Conservation (phyloP, 2,329 filamentous ascomycete species). For the Pseudogymnoascus sp. region DNA sequence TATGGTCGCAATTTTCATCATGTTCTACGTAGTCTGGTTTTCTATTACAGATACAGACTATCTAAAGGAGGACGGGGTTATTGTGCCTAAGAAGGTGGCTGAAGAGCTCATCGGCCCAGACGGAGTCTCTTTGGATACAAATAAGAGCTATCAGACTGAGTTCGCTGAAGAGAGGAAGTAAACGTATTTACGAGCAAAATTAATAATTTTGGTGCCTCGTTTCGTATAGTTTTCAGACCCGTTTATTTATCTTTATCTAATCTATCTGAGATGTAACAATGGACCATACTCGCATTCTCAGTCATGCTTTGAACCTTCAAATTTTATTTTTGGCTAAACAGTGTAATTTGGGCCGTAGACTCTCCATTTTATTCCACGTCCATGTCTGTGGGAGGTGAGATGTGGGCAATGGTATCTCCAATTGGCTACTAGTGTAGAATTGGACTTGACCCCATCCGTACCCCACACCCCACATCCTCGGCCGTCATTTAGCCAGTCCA, state of each 20-base stretch:
- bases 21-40: constrained; percentile 4
- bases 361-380: background rate
- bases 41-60: constrained; percentile 14
- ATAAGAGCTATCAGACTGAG: background rate
- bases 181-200: background rate
- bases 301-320: background rate
- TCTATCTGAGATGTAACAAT: too few relatives aligned
- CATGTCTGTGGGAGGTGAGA: background rate
- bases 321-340: background rate
- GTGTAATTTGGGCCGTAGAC: background rate
- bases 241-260: background rate
- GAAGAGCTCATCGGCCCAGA: constrained; percentile 1
- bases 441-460: background rate
- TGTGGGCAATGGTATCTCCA: background rate
- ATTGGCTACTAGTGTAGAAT: background rate
- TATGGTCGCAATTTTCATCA: constrained; percentile 4
- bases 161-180: background rate
- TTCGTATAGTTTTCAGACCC: background rate
- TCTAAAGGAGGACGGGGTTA: constrained; percentile 3
- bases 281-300: background rate
- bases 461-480: background rate
- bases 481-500: background rate
- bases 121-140: background rate
- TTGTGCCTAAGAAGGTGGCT: constrained; percentile 7
- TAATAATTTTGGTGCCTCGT: background rate